Base-by-base conservation (phyloP, 2,329 filamentous ascomycete species). In the Cladobotryum protrusum region DNA sequence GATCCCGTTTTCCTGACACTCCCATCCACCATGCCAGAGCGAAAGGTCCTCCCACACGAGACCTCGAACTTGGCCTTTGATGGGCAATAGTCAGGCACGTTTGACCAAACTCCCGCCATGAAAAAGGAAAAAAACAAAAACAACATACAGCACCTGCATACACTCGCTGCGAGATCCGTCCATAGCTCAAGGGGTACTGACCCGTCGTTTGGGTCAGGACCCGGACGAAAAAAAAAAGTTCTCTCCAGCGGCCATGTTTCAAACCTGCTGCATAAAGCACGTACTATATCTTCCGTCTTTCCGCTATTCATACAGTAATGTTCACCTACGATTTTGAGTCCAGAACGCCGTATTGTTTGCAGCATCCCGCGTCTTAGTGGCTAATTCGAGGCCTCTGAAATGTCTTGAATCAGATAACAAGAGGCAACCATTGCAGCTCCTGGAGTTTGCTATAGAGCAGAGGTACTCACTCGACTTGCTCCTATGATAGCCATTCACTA, bases 341-440 rank as follows among this genome's bases (percentile, higher is more conserved):
- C 40, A 42, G 40, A 42, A 17, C 40, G 40, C n/a, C 18, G 19
- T 7, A 42, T 42, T 11, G 40, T 24, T 42, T 42, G 40, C n/a
- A 20, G 15, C 40, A 42, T 19, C n/a, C 40, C 47, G 33, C 41
- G 41, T 33, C 41, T 12, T 11, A 35, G 43, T 46, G 29, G 43
- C 44, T 40, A 33, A 33, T 34, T 47, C 44, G 35, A 32, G n/a
- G 37, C 43, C 19, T 34, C 42, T 29, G 36, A 17, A 29, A 46
- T 47, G 48, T 50, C 43, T 50, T 20, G 42, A 33, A 44, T 44
- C 39, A 20, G 18, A 42, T 42, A 20, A 17, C 5, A 15, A 42
- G 39, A 37, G 35, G 35, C 35, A n/a, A 17, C 35, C 35, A 17
- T n/a, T 17, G 35, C 35, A 37, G 35, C n/a, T n/a, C 7, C 35